Conservation (phyloP, 176 grass and related monocot species). For the Leersia perrieri region DNA sequence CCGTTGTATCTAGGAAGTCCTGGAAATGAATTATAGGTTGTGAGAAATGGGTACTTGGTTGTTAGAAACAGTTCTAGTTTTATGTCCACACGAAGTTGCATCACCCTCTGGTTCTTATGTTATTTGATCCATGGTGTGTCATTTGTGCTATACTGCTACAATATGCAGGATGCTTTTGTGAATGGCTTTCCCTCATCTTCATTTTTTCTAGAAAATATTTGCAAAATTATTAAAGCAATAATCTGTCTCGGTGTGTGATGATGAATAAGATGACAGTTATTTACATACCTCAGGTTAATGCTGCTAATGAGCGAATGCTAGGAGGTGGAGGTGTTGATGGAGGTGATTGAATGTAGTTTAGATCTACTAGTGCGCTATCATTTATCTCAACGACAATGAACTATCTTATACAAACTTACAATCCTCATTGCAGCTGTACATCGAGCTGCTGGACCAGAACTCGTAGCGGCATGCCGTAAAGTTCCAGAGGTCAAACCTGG, state of each 20-base stretch:
- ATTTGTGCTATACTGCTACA: background rate
- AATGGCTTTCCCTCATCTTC: background rate
- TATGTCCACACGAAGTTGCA: background rate
- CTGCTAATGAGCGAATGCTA: conserved; percentile 80
- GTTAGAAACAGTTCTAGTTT: background rate
- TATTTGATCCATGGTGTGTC: background rate
- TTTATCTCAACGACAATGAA: background rate
- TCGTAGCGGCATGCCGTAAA: conserved; percentile 65
- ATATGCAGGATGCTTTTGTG: background rate
- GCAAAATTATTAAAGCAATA: background rate
- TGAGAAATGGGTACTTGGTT: background rate
- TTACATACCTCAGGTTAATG: conserved; percentile 68
- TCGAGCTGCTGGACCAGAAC: conserved; percentile 84
- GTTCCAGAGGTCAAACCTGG: conserved; percentile 67
- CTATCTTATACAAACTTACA: background rate
- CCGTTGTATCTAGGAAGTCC: background rate
- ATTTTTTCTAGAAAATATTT: background rate
- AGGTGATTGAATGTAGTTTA: conserved; percentile 44
- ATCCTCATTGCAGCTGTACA: conserved; percentile 69
- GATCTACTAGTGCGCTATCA: background rate
- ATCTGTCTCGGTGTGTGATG: background rate
- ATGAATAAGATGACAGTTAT: background rate
- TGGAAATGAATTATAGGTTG: background rate
- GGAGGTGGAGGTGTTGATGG: conserved; percentile 92
- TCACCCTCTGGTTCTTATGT: background rate